Conservation (phyloP, 1,139 yeast species). For the Yamadazyma diospyri region DNA sequence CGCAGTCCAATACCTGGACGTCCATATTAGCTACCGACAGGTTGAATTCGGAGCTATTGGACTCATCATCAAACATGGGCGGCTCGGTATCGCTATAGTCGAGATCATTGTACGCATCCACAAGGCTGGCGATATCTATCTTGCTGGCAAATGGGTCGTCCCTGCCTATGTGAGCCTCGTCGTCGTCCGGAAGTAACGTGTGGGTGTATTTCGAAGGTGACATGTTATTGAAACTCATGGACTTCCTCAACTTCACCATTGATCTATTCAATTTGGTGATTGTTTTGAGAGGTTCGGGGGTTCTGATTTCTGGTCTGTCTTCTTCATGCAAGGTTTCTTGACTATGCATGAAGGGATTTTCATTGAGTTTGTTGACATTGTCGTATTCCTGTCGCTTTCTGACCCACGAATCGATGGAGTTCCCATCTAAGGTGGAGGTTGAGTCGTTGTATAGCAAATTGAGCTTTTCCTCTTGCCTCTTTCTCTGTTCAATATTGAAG, state of each 20-base stretch:
- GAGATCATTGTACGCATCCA: constrained; percentile 9
- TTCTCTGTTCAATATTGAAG: constrained; percentile 13
- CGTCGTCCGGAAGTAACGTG: constrained; percentile 12
- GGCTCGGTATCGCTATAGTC: constrained; percentile 12
- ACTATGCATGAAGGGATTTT: constrained; percentile 15
- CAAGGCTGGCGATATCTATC: constrained; percentile 1
- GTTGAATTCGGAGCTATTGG: constrained; percentile 6
- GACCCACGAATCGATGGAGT: constrained; percentile 50
- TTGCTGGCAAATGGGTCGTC: background rate
- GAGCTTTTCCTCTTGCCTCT: constrained; percentile 1
- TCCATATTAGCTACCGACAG: constrained; percentile 40
- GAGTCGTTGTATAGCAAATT: constrained; percentile 31
- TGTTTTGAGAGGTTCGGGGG: constrained; percentile 17
- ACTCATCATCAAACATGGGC: background rate
- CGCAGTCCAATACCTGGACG: constrained; percentile 71
- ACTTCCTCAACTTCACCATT: constrained; percentile 21
- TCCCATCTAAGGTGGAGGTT: constrained; percentile 33
- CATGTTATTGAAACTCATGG: constrained; percentile 17
- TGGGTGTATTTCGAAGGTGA: constrained; percentile 12
- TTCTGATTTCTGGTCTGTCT: constrained; percentile 2
- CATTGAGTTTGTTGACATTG: constrained; percentile 6
- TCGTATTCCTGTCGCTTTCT: constrained; percentile 50
- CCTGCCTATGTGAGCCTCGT: constrained; percentile 14
- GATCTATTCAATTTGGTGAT: constrained; percentile 21
- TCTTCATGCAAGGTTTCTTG: constrained; percentile 16